These are phyloP conservation scores for Anisodus tanguticus DNA, from an alignment of 257 asterid species.

Conservation along the genomic window DNA sequence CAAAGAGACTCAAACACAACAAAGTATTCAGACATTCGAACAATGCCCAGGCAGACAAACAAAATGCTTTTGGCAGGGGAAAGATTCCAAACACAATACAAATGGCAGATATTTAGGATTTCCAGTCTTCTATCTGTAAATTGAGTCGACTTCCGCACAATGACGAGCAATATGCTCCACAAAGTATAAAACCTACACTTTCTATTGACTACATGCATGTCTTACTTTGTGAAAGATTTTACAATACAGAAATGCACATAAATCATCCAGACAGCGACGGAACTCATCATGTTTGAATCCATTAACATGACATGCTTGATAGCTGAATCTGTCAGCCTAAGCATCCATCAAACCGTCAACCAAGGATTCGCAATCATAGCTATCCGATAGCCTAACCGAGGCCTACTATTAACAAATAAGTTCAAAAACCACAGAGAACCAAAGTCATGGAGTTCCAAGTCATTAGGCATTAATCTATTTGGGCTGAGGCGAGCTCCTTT, in stretches of 20 bases:
- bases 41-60: neutral
- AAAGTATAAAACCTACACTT: neutral
- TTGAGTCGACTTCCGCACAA: neutral
- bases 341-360: slow-evolving; percentile 13
- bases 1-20: slow-evolving; percentile 9
- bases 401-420: neutral
- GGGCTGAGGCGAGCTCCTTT: neutral
- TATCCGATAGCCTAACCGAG: neutral
- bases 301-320: slow-evolving; percentile 14
- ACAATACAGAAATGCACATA: neutral
- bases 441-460: slow-evolving; percentile 16
- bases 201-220: neutral
- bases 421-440: neutral
- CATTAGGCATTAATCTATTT: neutral
- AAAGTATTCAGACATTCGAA: neutral
- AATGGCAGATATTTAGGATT: slow-evolving; percentile 1
- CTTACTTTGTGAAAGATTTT: neutral
- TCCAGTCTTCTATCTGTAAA: neutral
- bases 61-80: slow-evolving; percentile 1
- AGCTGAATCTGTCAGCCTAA: slow-evolving; percentile 18
- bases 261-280: neutral
- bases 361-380: slow-evolving; percentile 14
- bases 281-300: neutral
- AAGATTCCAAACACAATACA: neutral
- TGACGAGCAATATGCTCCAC: slow-evolving; percentile 24